A percentile compares a stretch with the other conserved stretches of the same genome.
These are phyloP conservation scores for Backusella psychrophila DNA, from an alignment of 192 early-diverging fungal species.

Conservation along the genomic window DNA sequence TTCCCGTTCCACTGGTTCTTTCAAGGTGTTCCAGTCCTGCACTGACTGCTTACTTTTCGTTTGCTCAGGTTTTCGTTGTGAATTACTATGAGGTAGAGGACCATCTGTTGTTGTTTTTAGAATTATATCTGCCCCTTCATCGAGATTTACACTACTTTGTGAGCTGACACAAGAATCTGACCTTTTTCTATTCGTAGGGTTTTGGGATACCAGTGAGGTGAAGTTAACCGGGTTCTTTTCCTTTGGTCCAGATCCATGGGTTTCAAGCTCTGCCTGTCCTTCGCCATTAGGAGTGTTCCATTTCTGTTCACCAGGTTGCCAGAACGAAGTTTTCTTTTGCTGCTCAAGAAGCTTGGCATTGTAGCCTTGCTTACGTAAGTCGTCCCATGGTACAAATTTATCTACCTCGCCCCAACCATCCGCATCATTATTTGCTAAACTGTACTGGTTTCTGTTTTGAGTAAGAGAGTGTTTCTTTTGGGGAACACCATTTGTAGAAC, in stretches of 20 bases:
- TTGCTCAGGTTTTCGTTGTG: neutral
- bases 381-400: constrained; percentile 23
- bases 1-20: neutral
- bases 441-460: neutral
- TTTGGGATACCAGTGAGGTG: neutral
- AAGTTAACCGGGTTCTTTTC: neutral
- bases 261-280: neutral
- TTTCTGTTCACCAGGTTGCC: constrained; percentile 12
- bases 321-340: constrained; percentile 32
- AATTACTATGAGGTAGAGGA: neutral
- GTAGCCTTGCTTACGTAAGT: constrained; percentile 26
- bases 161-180: neutral
- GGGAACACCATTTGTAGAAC: neutral
- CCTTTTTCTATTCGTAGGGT: neutral
- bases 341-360: constrained; percentile 26
- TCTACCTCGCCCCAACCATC: constrained; percentile 31
- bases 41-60: neutral
- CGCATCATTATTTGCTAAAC: neutral
- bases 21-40: neutral
- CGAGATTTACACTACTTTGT: neutral
- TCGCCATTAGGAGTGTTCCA: constrained; percentile 16
- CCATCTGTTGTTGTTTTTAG: neutral
- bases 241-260: neutral
- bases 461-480: neutral
- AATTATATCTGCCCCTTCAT: neutral